These are phyloP conservation scores for Oemleria cerasiformis DNA, from an alignment of 306 rosid species.

Conservation along the genomic window DNA sequence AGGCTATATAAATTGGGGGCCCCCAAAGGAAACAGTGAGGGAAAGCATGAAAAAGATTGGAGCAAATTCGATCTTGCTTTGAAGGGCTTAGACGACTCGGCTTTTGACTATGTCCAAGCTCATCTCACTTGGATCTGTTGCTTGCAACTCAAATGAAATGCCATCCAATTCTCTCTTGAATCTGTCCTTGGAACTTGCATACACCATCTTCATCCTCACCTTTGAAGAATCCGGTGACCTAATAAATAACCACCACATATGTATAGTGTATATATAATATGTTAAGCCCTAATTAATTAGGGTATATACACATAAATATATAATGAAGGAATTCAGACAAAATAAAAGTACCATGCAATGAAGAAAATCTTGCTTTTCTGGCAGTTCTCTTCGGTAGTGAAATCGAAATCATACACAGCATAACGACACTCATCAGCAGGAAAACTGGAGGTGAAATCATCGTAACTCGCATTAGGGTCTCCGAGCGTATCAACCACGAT, in stretches of 20 bases:
- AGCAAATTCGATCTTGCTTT: neutral
- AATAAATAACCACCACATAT: neutral
- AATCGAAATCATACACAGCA: conserved; percentile 78
- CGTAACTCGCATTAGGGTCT: conserved; percentile 43
- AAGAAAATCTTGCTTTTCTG: conserved; percentile 96
- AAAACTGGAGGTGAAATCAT: conserved; percentile 65
- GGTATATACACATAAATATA: no score
- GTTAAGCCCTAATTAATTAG: no score
- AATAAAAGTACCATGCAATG: conserved; percentile 57
- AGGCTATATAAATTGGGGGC: conserved; percentile 2
- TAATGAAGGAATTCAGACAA: no score
- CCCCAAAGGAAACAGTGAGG: conserved; percentile 19
- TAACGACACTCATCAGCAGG: conserved; percentile 83
- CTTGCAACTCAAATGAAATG: conserved; percentile 79
- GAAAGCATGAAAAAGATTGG: conserved; percentile 16
- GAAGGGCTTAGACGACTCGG: conserved; percentile 41
- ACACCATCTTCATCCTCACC: conserved; percentile 96
- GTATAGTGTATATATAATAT: neutral
- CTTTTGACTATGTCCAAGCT: conserved; percentile 79
- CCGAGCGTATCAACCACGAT: conserved; percentile 74
- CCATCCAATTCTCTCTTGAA: conserved; percentile 91
- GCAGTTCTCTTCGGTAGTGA: conserved; percentile 73
- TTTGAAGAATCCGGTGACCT: conserved; percentile 77
- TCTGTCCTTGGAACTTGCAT: conserved; percentile 92
- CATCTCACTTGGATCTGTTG: conserved; percentile 96